A percentile compares a stretch with the other conserved stretches of the same genome.
Evolutionary conservation across 2,329 filamentous ascomycete genomes (phyloP).

Genomic region (Fusarium zealandicum): DNA sequence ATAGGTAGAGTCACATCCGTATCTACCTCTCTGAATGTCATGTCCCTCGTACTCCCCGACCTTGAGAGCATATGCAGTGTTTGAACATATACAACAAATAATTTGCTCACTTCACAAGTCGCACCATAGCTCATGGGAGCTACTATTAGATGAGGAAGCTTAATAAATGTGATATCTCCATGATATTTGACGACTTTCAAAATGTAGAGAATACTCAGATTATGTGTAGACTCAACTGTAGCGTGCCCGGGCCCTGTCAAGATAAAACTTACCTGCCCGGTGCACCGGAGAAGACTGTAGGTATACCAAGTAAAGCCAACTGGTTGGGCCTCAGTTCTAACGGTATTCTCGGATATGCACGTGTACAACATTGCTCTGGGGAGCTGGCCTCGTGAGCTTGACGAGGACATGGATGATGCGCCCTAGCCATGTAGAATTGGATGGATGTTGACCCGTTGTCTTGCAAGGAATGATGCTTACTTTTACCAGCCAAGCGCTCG

Average conservation of each 20-base stretch:
- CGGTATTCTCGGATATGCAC: slow-evolving; percentile 21
- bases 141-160: too few species aligned
- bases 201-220: too few species aligned
- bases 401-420: slow-evolving; percentile 3
- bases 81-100: too few species aligned
- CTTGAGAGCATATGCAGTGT: too few species aligned
- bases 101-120: too few species aligned
- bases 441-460: not conserved
- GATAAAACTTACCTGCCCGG: not conserved
- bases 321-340: slow-evolving; percentile 7
- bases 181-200: too few species aligned
- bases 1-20: not conserved
- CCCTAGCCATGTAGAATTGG: slow-evolving; percentile 3
- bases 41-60: too few species aligned
- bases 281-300: not conserved
- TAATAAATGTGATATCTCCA: too few species aligned
- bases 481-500: not conserved
- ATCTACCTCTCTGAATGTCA: too few species aligned
- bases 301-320: not conserved
- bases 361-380: slow-evolving; percentile 14
- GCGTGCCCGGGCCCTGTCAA: not conserved
- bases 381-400: slow-evolving; percentile 16
- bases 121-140: too few species aligned
- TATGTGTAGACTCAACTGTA: not conserved
- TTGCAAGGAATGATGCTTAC: too few species aligned